Evolutionary conservation across 1,284 basidiomycete genomes (phyloP).

Genomic region (Inonotus obliquus): DNA sequence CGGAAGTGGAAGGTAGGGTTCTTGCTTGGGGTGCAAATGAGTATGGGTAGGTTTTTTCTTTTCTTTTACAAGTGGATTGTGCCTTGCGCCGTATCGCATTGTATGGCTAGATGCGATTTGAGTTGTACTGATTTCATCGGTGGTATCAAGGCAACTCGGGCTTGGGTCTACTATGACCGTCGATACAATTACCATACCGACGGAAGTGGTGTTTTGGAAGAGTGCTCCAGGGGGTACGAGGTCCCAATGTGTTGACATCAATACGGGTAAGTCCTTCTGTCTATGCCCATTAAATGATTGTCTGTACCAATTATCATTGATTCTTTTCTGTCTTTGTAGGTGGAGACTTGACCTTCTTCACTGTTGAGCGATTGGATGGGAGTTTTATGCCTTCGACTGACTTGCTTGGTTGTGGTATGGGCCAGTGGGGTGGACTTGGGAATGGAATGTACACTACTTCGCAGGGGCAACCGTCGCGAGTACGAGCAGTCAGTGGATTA

Average conservation of each 20-base stretch:
- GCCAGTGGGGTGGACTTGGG: slow-evolving; percentile 82
- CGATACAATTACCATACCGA: slow-evolving; percentile 77
- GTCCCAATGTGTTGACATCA: slow-evolving; percentile 61
- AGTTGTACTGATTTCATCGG: neutral
- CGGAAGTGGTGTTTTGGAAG: slow-evolving; percentile 75
- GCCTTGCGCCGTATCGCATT: too few relatives aligned
- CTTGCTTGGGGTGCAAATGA: slow-evolving; percentile 91
- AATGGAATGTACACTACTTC: slow-evolving; percentile 77
- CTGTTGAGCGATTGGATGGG: slow-evolving; percentile 55
- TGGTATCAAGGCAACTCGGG: slow-evolving; percentile 64
- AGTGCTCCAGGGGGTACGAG: slow-evolving; percentile 48
- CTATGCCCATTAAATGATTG: neutral
- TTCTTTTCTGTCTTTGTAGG: slow-evolving; percentile 40
- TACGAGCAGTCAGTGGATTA: slow-evolving; percentile 81
- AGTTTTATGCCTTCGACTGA: slow-evolving; percentile 50
- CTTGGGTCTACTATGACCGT: slow-evolving; percentile 67
- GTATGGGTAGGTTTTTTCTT: slow-evolving; percentile 50
- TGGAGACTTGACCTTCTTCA: slow-evolving; percentile 76
- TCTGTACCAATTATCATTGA: slow-evolving; percentile 1
- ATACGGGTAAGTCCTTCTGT: slow-evolving; percentile 47
- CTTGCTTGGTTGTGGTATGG: slow-evolving; percentile 81
- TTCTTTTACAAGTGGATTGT: too few relatives aligned
- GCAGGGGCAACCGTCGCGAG: slow-evolving; percentile 66
- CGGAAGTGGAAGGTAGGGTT: slow-evolving; percentile 62
- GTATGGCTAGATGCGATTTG: too few relatives aligned